phyloP scores from a whole-genome alignment of 139 green algal genomes.

The Yamagishiella unicocca region DNA sequence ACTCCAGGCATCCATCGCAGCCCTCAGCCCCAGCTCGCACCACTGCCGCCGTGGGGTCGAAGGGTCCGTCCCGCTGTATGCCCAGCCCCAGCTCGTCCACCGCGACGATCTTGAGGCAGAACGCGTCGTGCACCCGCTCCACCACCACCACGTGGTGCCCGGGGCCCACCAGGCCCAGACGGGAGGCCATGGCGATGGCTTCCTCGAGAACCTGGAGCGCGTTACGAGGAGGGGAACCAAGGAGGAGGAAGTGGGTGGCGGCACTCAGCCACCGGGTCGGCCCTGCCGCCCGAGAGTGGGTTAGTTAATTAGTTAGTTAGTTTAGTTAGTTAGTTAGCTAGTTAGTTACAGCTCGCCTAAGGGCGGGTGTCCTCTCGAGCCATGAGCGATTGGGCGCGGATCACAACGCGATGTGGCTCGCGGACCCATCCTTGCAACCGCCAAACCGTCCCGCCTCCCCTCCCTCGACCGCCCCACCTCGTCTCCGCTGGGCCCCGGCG shows the following conservation, averaged over 20 bases:
- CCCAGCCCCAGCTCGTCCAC: conserved; percentile 57
- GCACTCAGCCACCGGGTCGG: no score
- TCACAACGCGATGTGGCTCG: no score
- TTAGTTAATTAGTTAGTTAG: no score
- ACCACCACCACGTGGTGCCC: conserved; percentile 82
- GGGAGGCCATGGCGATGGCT: conserved; percentile 39
- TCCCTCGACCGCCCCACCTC: conserved; percentile 1
- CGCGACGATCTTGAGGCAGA: conserved; percentile 63
- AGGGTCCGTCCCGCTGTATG: conserved; percentile 17
- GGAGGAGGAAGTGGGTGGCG: no score
- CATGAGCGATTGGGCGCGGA: no score
- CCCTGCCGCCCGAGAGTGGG: no score
- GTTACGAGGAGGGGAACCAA: not conserved
- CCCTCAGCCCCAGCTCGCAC: not conserved
- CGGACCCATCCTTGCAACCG: no score
- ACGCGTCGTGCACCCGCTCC: conserved; percentile 65
- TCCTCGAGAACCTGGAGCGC: conserved; percentile 35
- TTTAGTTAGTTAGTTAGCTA: no score
- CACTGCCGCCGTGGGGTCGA: conserved; percentile 22
- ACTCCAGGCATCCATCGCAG: no score
- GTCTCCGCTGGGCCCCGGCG: conserved; percentile 72
- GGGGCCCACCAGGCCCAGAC: conserved; percentile 71
- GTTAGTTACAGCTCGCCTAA: no score
- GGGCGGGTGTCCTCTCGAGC: no score
- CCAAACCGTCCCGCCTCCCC: not conserved